Base-by-base conservation (phyloP, 768 basidiomycete genomes). In the Mycena pura region DNA sequence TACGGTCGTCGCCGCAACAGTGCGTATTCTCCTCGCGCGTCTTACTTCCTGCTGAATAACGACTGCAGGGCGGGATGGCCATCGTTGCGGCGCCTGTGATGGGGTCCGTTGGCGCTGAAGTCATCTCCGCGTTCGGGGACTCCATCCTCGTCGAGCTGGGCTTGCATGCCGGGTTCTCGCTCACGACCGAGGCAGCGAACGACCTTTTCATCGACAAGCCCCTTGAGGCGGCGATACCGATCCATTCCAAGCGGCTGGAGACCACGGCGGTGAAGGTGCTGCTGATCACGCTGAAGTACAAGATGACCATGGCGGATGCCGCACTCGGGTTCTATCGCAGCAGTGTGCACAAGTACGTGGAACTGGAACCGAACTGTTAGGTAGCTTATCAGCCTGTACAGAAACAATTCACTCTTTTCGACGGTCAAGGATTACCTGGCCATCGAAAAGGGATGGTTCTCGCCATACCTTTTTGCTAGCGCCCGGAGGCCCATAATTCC, bases 401-500 rank as follows among this genome's bases (percentile, higher is more conserved):
- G 84, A 55, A 86, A 88, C 65, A 64, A 72, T n/a, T 85, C 85
- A 5, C 72, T 89, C 15, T 88, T 89, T 64, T 73, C 87, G 34
- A 76, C 78, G 8, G 84, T 90, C 19, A 87, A 82, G 65, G 86
- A 87, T 52, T 89, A 88, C 57, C 73, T 89, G 41, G 79, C 85
- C 3, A 74, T 85, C 4, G 83, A 86, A 72, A 87, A 88, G 70
- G 87, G 86, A 14, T 88, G 88, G 87, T 88, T 88, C 72, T 84
- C 82, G 13, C 86, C 86, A 0, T 87, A 88, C 68, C 75, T 88
- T 2, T 89, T 86, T 68, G 86, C 86, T 5, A 87, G 85, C 57
- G 79, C 78, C 3, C 80, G 84, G 10, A 72, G 86, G 45, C 87
- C 87, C 7, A 78, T 84, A 67, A 88, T 87, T 54, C 86, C 84